Evolutionary conservation across 208 protist genomes (phyloP).

Genomic region (Kentomonas sorsogonicus): DNA sequence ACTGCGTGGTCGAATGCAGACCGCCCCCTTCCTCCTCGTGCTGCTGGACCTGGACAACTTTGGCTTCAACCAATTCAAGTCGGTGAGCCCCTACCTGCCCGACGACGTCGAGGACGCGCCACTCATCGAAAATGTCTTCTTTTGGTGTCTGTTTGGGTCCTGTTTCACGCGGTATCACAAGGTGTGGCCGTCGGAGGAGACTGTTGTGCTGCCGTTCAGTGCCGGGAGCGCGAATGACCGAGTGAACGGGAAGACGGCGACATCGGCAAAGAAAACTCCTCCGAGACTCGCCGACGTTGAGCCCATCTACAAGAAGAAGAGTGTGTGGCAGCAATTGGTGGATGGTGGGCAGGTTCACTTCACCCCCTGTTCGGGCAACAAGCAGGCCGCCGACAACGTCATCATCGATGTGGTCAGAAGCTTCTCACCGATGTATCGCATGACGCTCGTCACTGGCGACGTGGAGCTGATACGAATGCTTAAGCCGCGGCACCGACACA

Average conservation of each 20-base stretch:
- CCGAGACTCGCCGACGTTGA: not conserved
- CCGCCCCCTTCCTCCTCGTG: slow-evolving; percentile 36
- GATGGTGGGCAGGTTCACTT: slow-evolving; percentile 31
- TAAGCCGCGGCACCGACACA: slow-evolving; percentile 18
- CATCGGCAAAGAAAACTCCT: not conserved
- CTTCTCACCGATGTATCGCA: slow-evolving; percentile 28
- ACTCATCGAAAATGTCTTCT: slow-evolving; percentile 42
- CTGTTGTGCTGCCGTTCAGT: slow-evolving; percentile 28
- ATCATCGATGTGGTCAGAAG: slow-evolving; percentile 49
- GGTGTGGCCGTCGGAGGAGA: slow-evolving; percentile 45
- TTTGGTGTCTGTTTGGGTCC: slow-evolving; percentile 88
- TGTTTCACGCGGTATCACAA: slow-evolving; percentile 79
- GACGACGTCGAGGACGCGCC: slow-evolving; percentile 9
- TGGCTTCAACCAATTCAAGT: slow-evolving; percentile 86
- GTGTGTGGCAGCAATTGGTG: slow-evolving; percentile 43
- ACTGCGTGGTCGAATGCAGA: not conserved
- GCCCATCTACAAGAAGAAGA: not conserved
- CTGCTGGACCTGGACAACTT: slow-evolving; percentile 88
- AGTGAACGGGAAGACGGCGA: not conserved
- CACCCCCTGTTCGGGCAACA: slow-evolving; percentile 69
- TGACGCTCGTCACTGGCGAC: slow-evolving; percentile 57
- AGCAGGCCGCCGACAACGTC: slow-evolving; percentile 68
- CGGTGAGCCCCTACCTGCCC: slow-evolving; percentile 20
- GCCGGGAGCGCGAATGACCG: slow-evolving; percentile 6
- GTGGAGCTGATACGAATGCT: slow-evolving; percentile 34